phyloP scores from a whole-genome alignment of 2,329 filamentous ascomycete species.

The Pseudopyricularia cyperi region DNA sequence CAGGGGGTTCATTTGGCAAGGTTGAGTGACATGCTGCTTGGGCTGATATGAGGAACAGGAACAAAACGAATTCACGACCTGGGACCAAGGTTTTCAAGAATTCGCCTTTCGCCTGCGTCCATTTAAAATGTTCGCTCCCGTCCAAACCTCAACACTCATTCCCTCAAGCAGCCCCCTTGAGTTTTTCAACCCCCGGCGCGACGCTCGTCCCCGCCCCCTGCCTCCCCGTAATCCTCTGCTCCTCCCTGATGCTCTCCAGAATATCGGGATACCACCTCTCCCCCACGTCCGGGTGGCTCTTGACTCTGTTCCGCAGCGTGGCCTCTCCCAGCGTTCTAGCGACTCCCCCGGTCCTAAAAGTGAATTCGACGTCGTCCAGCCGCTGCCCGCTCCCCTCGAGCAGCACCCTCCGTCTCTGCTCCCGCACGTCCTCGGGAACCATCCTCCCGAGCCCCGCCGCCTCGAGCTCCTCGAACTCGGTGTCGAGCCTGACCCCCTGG shows the following conservation, averaged over 20 bases:
- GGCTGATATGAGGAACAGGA: conserved; percentile 1
- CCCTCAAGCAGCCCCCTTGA: conserved; percentile 10
- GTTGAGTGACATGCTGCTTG: too few species aligned
- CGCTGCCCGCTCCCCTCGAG: conserved; percentile 40
- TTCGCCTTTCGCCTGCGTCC: background rate
- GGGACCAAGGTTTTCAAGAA: background rate
- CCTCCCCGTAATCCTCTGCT: conserved; percentile 31
- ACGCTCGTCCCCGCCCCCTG: conserved; percentile 11
- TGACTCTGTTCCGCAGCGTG: conserved; percentile 70
- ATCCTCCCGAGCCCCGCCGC: conserved; percentile 34
- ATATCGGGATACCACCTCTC: conserved; percentile 67
- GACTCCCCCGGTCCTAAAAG: conserved; percentile 58
- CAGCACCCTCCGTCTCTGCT: conserved; percentile 41
- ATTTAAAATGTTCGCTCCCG: background rate
- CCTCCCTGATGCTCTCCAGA: conserved; percentile 40
- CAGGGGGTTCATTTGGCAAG: background rate
- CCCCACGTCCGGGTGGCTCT: conserved; percentile 78
- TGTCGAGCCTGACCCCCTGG: conserved; percentile 70
- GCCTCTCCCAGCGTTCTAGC: conserved; percentile 66
- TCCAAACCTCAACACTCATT: background rate
- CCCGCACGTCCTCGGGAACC: conserved; percentile 49
- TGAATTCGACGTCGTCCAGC: conserved; percentile 73
- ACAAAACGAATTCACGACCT: background rate
- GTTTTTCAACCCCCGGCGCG: conserved; percentile 9
- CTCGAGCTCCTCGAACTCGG: conserved; percentile 66